Conservation (phyloP, 208 protist genomes). For the Trichomonas gallinae region DNA sequence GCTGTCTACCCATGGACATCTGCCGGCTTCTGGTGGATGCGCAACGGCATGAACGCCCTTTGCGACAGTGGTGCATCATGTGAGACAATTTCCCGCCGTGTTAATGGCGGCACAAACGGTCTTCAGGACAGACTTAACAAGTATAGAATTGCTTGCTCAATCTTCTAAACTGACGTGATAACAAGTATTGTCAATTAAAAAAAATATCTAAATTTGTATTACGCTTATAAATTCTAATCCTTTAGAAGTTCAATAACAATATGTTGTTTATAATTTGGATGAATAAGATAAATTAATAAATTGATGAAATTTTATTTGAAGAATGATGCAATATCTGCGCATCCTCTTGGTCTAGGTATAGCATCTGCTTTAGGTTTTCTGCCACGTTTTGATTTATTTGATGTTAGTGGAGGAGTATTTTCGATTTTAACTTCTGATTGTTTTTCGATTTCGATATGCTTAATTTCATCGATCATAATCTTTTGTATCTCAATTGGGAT, state of each 20-base stretch:
- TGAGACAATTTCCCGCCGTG: not conserved
- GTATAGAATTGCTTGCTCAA: not conserved
- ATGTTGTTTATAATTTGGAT: too few species aligned
- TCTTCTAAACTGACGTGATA: not conserved
- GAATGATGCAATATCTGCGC: not conserved
- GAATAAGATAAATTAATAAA: too few species aligned
- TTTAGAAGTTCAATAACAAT: too few species aligned
- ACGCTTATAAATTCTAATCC: too few species aligned
- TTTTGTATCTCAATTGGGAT: not conserved
- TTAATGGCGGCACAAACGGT: slow-evolving; percentile 19
- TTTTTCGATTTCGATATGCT: not conserved
- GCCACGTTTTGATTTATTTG: not conserved
- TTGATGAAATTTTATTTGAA: not conserved
- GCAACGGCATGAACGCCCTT: not conserved
- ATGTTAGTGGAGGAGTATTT: not conserved
- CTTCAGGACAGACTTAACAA: not conserved
- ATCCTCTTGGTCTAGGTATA: not conserved
- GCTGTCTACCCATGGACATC: slow-evolving; percentile 22
- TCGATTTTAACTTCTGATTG: not conserved
- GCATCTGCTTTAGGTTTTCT: not conserved
- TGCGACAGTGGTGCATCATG: not conserved
- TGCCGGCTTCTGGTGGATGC: not conserved
- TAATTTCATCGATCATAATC: not conserved
- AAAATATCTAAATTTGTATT: too few species aligned
- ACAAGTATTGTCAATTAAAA: too few species aligned